Percentiles rank a stretch among this genome's conserved stretches.
Evolutionary conservation across 768 basidiomycete genomes (phyloP).

Genomic region (Boletus tylopilopsis): DNA sequence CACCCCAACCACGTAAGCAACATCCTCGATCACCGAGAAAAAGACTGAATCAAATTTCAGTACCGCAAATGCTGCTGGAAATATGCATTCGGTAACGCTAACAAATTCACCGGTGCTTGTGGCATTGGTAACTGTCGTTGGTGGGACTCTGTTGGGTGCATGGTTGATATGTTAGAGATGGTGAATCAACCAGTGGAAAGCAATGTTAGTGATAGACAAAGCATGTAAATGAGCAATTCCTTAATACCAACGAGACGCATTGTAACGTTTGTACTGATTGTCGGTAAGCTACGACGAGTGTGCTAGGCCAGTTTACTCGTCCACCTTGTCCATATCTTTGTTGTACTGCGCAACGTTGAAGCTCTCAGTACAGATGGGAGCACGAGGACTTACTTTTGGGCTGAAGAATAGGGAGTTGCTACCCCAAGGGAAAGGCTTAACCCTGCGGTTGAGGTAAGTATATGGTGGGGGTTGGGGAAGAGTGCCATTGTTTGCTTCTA

Average conservation of each 20-base stretch:
- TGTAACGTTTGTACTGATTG: not conserved
- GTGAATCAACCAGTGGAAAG: not conserved
- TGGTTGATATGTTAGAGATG: constrained; percentile 32
- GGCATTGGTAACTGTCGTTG: constrained; percentile 27
- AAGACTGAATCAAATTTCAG: constrained; percentile 4
- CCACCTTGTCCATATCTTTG: constrained; percentile 52
- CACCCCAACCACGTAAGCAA: constrained; percentile 13
- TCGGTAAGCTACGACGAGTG: not conserved
- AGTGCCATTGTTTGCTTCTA: constrained; percentile 66
- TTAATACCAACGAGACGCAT: constrained; percentile 1
- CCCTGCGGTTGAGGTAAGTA: constrained; percentile 72
- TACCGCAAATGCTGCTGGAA: constrained; percentile 13
- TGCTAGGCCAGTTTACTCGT: constrained; percentile 13
- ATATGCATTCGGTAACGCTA: constrained; percentile 12
- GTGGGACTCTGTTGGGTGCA: constrained; percentile 38
- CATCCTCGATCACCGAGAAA: not conserved
- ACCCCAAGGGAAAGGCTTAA: constrained; percentile 86
- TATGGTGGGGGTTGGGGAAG: constrained; percentile 70
- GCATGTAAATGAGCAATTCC: not conserved
- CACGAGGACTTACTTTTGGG: constrained; percentile 47
- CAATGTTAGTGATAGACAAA: not conserved
- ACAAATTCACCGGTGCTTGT: constrained; percentile 27
- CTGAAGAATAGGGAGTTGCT: constrained; percentile 82
- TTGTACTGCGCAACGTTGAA: constrained; percentile 43
- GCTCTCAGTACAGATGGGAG: not conserved